Percentiles rank a stretch among this genome's conserved stretches.
Conservation (phyloP, 352 stramenopile genomes). For the Pythium sp. region DNA sequence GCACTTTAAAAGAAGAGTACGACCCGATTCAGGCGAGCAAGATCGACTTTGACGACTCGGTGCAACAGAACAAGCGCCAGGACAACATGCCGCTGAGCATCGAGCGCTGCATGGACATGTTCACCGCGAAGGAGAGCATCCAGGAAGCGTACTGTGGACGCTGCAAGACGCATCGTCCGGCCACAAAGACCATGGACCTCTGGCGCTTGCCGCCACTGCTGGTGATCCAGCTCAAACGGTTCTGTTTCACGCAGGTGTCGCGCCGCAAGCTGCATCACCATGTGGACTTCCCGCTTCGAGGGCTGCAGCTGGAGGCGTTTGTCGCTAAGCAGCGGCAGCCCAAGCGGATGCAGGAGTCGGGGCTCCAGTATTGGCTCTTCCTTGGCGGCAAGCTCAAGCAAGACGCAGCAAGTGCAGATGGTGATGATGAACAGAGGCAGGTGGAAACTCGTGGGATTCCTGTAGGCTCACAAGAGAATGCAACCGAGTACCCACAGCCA, state of each 20-base stretch:
- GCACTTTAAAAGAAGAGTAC: conserved; percentile 83
- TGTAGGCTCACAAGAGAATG: not conserved
- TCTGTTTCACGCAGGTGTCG: conserved; percentile 94
- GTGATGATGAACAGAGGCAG: not conserved
- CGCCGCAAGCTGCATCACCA: conserved; percentile 95
- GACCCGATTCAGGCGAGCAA: conserved; percentile 84
- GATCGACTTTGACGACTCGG: conserved; percentile 62
- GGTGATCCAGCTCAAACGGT: conserved; percentile 99
- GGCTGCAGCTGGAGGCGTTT: conserved; percentile 86
- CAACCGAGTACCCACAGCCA: not conserved
- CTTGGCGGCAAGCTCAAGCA: conserved; percentile 66
- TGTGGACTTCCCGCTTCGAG: conserved; percentile 94
- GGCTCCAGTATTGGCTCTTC: conserved; percentile 70
- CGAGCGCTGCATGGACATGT: conserved; percentile 83
- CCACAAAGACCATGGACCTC: conserved; percentile 96
- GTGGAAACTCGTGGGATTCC: too few relatives aligned
- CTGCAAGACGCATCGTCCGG: conserved; percentile 88
- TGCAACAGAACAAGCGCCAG: conserved; percentile 58
- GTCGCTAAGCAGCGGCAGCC: conserved; percentile 60
- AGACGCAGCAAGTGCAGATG: not conserved
- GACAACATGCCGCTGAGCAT: conserved; percentile 84
- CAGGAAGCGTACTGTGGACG: conserved; percentile 77
- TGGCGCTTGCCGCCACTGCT: conserved; percentile 96
- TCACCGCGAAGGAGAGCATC: conserved; percentile 79
- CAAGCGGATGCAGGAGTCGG: conserved; percentile 40